A percentile compares a stretch with the other conserved stretches of the same genome.
Conservation (phyloP, 257 asterid species). For the Vinca minor region DNA sequence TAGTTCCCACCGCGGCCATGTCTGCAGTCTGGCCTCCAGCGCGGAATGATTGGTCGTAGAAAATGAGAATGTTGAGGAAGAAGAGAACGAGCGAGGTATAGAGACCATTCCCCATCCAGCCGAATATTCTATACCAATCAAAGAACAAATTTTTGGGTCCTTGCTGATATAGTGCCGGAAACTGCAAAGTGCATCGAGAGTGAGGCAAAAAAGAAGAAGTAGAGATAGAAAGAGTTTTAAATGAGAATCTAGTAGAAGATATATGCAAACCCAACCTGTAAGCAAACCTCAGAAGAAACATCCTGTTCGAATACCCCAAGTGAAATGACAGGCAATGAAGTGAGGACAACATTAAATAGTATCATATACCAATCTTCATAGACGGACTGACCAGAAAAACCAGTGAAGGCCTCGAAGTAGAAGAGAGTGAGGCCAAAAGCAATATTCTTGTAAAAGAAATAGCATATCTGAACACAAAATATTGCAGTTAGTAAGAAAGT, state of each 20-base stretch:
- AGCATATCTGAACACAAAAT: slow-evolving; percentile 62
- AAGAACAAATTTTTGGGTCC: slow-evolving; percentile 87
- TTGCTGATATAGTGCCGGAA: slow-evolving; percentile 94
- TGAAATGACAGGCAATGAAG: slow-evolving; percentile 91
- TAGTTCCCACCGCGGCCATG: slow-evolving; percentile 72
- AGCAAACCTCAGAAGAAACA: slow-evolving; percentile 92
- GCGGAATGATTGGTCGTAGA: slow-evolving; percentile 78
- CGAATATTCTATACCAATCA: slow-evolving; percentile 77
- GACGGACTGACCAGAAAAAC: slow-evolving; percentile 88
- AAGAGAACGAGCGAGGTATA: slow-evolving; percentile 66
- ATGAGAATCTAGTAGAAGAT: not conserved
- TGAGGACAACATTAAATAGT: slow-evolving; percentile 84
- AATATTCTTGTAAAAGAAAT: slow-evolving; percentile 97
- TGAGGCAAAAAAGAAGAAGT: slow-evolving; percentile 6
- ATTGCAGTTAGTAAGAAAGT: slow-evolving; percentile 13
- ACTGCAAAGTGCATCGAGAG: slow-evolving; percentile 37
- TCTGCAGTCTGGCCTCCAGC: slow-evolving; percentile 84
- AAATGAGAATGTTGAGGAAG: slow-evolving; percentile 70
- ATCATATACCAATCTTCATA: slow-evolving; percentile 93
- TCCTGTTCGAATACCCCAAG: slow-evolving; percentile 98
- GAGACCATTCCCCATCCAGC: slow-evolving; percentile 92
- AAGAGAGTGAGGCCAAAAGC: slow-evolving; percentile 96
- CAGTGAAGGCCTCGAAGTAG: slow-evolving; percentile 93
- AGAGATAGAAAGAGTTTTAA: not conserved
- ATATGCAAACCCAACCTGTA: slow-evolving; percentile 55